Evolutionary conservation across 139 green algal species (phyloP).

Genomic region (Eudorina sp.): DNA sequence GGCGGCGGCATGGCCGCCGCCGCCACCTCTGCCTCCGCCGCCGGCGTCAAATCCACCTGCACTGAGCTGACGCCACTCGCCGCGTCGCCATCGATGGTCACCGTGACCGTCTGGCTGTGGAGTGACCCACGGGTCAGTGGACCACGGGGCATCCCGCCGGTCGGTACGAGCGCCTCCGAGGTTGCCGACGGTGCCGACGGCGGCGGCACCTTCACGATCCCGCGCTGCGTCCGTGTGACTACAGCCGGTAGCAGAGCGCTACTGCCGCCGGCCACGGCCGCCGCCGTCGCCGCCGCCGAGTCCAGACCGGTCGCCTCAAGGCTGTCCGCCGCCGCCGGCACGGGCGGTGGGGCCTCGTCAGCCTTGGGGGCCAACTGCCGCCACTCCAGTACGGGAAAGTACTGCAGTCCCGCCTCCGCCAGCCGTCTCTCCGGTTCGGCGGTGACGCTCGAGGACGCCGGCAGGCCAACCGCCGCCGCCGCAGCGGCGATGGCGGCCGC

Average conservation of each 20-base stretch:
- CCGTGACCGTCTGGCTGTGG: constrained; percentile 43
- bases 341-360: too few relatives aligned
- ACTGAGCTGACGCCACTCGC: background rate
- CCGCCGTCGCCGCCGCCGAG: background rate
- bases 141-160: background rate
- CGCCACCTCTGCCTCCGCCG: background rate
- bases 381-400: background rate
- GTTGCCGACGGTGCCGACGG: background rate
- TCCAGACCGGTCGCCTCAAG: background rate
- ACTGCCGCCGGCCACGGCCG: background rate
- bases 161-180: background rate
- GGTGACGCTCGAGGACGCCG: too few relatives aligned
- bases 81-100: constrained; percentile 12
- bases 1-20: background rate
- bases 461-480: background rate
- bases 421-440: background rate
- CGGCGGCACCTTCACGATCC: background rate
- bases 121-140: constrained; percentile 26
- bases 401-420: background rate
- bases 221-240: background rate
- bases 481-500: background rate
- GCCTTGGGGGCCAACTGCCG: background rate
- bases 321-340: too few relatives aligned
- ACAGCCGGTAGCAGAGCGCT: constrained; percentile 1
- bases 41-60: background rate